Base-by-base conservation (phyloP, 2,329 filamentous ascomycete species). In the Aureobasidium sp. region DNA sequence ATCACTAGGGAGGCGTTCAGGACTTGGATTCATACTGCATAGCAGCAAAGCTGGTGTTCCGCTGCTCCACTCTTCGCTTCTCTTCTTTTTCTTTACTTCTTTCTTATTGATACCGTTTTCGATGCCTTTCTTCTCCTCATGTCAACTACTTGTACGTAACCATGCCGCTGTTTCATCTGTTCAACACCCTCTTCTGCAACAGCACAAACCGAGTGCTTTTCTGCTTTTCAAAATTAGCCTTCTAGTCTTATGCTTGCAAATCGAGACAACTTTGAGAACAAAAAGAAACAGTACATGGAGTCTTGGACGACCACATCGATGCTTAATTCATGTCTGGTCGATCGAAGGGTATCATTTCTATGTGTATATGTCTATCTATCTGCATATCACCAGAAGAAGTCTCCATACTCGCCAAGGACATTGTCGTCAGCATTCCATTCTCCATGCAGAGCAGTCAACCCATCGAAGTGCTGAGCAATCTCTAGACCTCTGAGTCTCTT, bases 401-500 rank as follows among this genome's bases (percentile, higher is more conserved):
- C 75, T 1, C 69, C 61, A 66, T 73, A 80, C 66, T 77, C 70
- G 9, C 78, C 78, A 62, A 80, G 64, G 2, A 71, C 76, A 30
- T 76, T 76, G 11, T 75, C 72, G 50, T 70, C 71, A 1, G 72
- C 74, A 7, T 75, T 73, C 63, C 80, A 82, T 65, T 81, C 80
- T 13, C 78, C 78, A 67, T 81, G 76, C 65, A 84, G 70, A 63
- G 72, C 75, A 67, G 86, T 83, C 66, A 86, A 68, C 13, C 71
- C 75, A 30, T 79, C 76, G 70, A 84, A 86, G 44, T 81, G 77
- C 66, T 79, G 75, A 5, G 84, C 82, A 34, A 84, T 73, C 62
- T 76, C 73, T 67, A 86, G 65, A 0, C 84, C 85, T 45, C 81
- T 74, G 54, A 78, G 62, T 37, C 84, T 75, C 70, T 86, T 82